phyloP scores from a whole-genome alignment of 257 asterid species.

The Dorcoceras hygrometricum region DNA sequence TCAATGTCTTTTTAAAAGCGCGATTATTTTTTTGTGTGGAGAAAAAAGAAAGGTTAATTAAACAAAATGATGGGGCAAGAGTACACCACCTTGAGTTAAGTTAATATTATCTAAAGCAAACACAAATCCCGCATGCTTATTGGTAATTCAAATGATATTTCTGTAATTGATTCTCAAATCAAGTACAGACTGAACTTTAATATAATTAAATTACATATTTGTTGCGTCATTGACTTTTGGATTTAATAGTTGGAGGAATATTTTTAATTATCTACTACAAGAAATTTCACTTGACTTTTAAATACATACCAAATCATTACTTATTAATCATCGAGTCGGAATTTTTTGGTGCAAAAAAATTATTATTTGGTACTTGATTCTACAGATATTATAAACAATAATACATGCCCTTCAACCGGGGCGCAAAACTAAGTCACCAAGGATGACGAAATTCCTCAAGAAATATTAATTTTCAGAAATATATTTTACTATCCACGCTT shows the following conservation, averaged over 20 bases:
- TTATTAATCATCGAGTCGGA: not conserved
- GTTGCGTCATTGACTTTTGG: not conserved
- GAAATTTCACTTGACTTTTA: not conserved
- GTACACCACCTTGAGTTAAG: too few species aligned
- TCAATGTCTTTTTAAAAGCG: too few species aligned
- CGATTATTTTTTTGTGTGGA: too few species aligned
- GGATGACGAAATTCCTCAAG: not conserved
- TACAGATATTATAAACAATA: not conserved
- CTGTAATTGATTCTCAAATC: too few species aligned
- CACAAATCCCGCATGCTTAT: not conserved
- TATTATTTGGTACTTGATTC: not conserved
- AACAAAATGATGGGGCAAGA: too few species aligned
- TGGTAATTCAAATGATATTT: not conserved
- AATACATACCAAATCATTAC: not conserved
- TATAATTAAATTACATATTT: too few species aligned
- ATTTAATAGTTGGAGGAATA: not conserved
- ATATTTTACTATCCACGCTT: not conserved
- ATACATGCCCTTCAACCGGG: not conserved
- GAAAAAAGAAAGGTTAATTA: too few species aligned
- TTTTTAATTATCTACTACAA: too few species aligned
- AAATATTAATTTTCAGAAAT: too few species aligned
- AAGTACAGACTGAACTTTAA: too few species aligned
- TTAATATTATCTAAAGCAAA: too few species aligned
- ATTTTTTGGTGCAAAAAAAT: not conserved
- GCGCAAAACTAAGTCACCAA: not conserved